These are phyloP conservation scores for Geranium incanum DNA, from an alignment of 441 rosid genomes.

Conservation along the genomic window DNA sequence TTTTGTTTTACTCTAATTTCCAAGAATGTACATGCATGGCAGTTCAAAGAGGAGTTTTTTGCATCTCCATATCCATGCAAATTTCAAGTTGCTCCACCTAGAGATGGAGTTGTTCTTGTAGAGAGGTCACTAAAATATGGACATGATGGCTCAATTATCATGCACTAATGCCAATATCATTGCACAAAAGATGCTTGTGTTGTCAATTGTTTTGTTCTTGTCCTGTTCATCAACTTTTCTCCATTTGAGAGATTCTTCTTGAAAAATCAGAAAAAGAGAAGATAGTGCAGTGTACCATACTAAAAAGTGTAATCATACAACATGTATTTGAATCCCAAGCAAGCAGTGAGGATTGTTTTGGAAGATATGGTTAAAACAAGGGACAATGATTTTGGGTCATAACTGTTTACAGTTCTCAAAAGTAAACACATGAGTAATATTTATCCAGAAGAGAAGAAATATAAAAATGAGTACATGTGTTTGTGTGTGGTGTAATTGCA, in stretches of 20 bases:
- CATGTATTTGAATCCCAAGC: neutral
- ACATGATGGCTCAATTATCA: neutral
- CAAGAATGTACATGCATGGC: slow-evolving; percentile 3
- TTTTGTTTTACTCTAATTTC: neutral
- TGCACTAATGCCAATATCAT: neutral
- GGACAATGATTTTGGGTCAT: neutral
- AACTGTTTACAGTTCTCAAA: neutral
- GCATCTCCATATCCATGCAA: slow-evolving; percentile 5
- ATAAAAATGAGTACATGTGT: neutral
- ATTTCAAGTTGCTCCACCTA: neutral
- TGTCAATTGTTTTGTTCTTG: neutral
- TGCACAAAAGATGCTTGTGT: neutral
- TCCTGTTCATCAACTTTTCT: neutral
- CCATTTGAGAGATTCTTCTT: neutral
- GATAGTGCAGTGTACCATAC: neutral
- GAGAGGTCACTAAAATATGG: neutral
- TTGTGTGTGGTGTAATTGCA: no score
- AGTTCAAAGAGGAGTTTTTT: neutral
- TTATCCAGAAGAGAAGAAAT: neutral
- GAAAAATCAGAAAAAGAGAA: neutral
- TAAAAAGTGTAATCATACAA: no score
- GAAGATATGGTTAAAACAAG: no score
- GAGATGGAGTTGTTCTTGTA: neutral
- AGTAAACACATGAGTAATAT: neutral
- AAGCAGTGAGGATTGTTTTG: neutral